phyloP scores from a whole-genome alignment of 2,329 filamentous ascomycete species.

The Fusarium goolgardi region DNA sequence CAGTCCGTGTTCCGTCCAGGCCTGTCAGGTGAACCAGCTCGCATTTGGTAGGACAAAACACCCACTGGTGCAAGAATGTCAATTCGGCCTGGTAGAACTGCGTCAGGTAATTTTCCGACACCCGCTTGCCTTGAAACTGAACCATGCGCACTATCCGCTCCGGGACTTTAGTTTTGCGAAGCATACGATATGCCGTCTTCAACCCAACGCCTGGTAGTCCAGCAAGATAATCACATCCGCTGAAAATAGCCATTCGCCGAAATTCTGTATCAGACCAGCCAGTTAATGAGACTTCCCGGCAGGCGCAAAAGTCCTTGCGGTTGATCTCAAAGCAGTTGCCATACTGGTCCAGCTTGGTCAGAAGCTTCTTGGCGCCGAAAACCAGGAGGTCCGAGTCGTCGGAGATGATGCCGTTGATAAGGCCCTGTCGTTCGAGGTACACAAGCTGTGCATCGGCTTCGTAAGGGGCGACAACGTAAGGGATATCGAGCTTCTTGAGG shows the following conservation, averaged over 20 bases:
- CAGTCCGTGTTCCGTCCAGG: slow-evolving; percentile 70
- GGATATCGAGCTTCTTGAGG: slow-evolving; percentile 80
- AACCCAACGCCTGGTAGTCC: slow-evolving; percentile 87
- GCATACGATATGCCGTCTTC: slow-evolving; percentile 91
- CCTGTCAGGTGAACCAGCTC: slow-evolving; percentile 80
- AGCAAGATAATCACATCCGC: slow-evolving; percentile 94
- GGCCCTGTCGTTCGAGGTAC: slow-evolving; percentile 87
- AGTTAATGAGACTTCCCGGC: slow-evolving; percentile 86
- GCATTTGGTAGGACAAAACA: slow-evolving; percentile 82
- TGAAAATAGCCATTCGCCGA: slow-evolving; percentile 93
- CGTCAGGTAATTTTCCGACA: slow-evolving; percentile 84
- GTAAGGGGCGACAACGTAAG: slow-evolving; percentile 95
- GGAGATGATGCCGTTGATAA: slow-evolving; percentile 88
- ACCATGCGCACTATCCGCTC: slow-evolving; percentile 85
- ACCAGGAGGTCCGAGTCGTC: slow-evolving; percentile 97
- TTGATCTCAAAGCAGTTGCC: slow-evolving; percentile 94
- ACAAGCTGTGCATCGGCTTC: slow-evolving; percentile 98
- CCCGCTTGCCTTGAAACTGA: slow-evolving; percentile 88
- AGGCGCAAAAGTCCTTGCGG: slow-evolving; percentile 87
- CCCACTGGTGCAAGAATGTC: slow-evolving; percentile 94
- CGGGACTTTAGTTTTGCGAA: slow-evolving; percentile 89
- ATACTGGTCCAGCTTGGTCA: slow-evolving; percentile 95
- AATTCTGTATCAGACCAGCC: slow-evolving; percentile 95
- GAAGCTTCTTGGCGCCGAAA: slow-evolving; percentile 88
- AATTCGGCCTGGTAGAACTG: slow-evolving; percentile 87